Evolutionary conservation across 805 yeast species (phyloP).

Genomic region (Clavispora vitiphila): DNA sequence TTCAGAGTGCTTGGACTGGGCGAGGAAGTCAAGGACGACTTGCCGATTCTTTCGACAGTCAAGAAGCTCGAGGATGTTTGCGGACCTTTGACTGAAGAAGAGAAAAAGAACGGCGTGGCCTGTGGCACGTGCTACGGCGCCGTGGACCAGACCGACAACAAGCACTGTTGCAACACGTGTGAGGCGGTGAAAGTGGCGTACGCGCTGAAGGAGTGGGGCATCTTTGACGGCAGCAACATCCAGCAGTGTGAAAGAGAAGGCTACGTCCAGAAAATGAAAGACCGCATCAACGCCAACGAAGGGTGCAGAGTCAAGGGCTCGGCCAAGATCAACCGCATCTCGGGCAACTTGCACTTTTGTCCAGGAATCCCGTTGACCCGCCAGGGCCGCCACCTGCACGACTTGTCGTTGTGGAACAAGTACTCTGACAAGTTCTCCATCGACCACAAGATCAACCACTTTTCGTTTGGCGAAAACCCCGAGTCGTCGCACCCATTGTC

Average conservation of each 20-base stretch:
- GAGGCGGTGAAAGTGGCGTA: slow-evolving; percentile 77
- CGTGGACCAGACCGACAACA: slow-evolving; percentile 33
- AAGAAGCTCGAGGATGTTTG: slow-evolving; percentile 27
- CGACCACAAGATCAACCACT: slow-evolving; percentile 71
- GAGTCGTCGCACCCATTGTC: slow-evolving; percentile 23
- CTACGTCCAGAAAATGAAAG: slow-evolving; percentile 59
- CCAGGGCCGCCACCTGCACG: slow-evolving; percentile 72
- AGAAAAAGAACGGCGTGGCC: slow-evolving; percentile 27
- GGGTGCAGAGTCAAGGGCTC: slow-evolving; percentile 87
- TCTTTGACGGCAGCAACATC: slow-evolving; percentile 80
- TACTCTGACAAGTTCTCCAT: slow-evolving; percentile 59
- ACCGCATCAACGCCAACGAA: slow-evolving; percentile 52
- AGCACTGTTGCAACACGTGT: slow-evolving; percentile 80
- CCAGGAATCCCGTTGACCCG: slow-evolving; percentile 77
- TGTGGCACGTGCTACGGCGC: slow-evolving; percentile 96
- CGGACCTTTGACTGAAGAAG: slow-evolving; percentile 26
- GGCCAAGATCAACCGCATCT: slow-evolving; percentile 75
- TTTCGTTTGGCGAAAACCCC: slow-evolving; percentile 73
- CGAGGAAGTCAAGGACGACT: slow-evolving; percentile 27
- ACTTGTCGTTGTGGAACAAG: slow-evolving; percentile 64
- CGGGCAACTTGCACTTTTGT: slow-evolving; percentile 92
- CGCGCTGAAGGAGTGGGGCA: slow-evolving; percentile 75
- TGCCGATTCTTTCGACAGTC: slow-evolving; percentile 16
- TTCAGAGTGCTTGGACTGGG: slow-evolving; percentile 59
- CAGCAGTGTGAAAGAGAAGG: slow-evolving; percentile 91